phyloP scores from a whole-genome alignment of 805 yeast genomes.

The Candida pini region DNA sequence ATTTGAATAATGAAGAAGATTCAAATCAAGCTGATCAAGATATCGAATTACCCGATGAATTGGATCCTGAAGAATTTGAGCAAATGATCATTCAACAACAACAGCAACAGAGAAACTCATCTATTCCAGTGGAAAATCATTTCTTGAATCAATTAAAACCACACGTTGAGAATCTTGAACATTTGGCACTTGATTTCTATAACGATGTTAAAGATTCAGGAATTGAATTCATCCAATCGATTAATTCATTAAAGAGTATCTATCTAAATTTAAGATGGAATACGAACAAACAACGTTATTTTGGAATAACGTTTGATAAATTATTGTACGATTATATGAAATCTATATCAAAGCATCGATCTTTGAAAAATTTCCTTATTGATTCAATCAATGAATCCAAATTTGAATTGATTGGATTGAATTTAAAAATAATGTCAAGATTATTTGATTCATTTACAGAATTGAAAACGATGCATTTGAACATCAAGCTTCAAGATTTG shows the following conservation, averaged over 20 bases:
- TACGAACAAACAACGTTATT: conserved; percentile 5
- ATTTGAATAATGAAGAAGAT: neutral
- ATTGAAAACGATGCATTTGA: conserved; percentile 15
- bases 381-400: conserved; percentile 18
- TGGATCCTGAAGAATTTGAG: conserved; percentile 11
- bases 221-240: conserved; percentile 9
- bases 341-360: conserved; percentile 9
- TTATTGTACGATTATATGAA: conserved; percentile 6
- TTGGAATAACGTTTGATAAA: conserved; percentile 3
- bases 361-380: conserved; percentile 14
- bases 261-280: conserved; percentile 20
- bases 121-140: neutral
- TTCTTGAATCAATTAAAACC: conserved; percentile 11
- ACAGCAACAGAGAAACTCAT: neutral
- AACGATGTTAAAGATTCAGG: conserved; percentile 13
- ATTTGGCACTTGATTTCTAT: conserved; percentile 16
- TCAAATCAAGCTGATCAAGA: conserved; percentile 3
- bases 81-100: conserved; percentile 5
- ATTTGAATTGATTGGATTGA: conserved; percentile 5
- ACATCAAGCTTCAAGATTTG: conserved; percentile 9
- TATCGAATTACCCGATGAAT: conserved; percentile 9
- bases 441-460: conserved; percentile 7
- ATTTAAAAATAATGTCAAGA: conserved; percentile 3
- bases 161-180: conserved; percentile 8
- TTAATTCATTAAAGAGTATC: conserved; percentile 9